Evolutionary conservation across 768 basidiomycete genomes (phyloP), one percentile per base, ranked within the genome.

Genomic region (Mycena sanguinolenta): DNA sequence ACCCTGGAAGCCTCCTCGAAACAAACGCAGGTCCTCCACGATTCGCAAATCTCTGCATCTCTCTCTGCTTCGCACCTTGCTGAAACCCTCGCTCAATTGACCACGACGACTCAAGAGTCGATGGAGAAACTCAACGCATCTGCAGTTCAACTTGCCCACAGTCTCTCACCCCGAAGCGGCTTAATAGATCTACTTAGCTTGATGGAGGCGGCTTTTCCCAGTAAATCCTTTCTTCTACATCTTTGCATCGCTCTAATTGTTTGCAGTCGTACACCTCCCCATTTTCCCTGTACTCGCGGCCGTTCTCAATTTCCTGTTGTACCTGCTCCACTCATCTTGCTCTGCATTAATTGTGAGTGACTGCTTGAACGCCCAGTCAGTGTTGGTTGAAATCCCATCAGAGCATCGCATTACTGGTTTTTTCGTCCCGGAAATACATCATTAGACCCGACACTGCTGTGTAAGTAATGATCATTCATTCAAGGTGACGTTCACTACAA

Each of bases 121-220:
- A 77, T 90, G 42, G 79, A 82, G 62, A 82, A 81, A 65, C 84
- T 91, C 63, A 88, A 86, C 57, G 81, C 76, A 23, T 86, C 89
- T 25, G 81, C 84, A 4, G 72, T 68, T 19, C 74, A 78, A 9
- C 72, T 86, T 25, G 78, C 78, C 39, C 76, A 79, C 55, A 76
- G 76, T 8, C 69, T 87, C 50, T 44, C 69, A 63, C 57, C 74
- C 64, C 52, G 68, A 30, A 54, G 39, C 32, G 62, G 50, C 39
- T 55, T 64, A 21, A 30, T 53, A 53, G 66, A 66, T 16, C 19
- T 71, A 23, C 27, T 75, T 28, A 42, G 39, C 42, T 27, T 68
- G 28, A 55, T 71, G 36, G 63, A 67, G 27, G 53, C 69, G n/a
- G 64, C 62, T 60, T 60, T 64, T 21, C 63, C 44, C 52, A 27